Conservation (phyloP, 2,329 filamentous ascomycete genomes). For the Xylariaceae sp. region DNA sequence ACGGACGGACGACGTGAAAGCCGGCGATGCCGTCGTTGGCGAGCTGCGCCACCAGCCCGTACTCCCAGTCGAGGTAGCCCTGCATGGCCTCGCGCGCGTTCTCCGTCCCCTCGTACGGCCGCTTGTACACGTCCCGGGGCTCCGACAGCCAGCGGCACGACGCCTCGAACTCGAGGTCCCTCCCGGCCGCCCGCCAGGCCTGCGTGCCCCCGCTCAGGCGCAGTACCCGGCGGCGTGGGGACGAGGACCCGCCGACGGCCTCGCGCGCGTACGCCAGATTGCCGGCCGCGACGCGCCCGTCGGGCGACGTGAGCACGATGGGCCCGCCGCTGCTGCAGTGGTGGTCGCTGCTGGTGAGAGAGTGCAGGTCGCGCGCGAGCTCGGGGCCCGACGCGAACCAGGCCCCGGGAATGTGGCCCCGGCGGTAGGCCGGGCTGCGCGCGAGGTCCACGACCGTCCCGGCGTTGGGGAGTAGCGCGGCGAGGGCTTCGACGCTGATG, state of each 20-base stretch:
- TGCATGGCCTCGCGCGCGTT: constrained; percentile 2
- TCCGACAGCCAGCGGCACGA: constrained; percentile 1
- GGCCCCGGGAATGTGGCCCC: constrained; percentile 1
- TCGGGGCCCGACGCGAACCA: constrained; percentile 1
- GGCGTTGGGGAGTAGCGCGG: neutral
- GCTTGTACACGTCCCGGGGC: constrained; percentile 1
- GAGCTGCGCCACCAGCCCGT: constrained; percentile 1
- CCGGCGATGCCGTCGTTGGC: neutral
- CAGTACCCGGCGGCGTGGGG: neutral
- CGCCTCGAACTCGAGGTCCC: neutral
- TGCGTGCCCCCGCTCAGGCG: constrained; percentile 1
- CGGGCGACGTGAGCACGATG: constrained; percentile 1
- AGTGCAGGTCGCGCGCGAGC: constrained; percentile 1
- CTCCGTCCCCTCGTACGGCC: constrained; percentile 1
- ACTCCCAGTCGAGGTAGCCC: constrained; percentile 1
- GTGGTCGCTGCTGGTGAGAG: neutral
- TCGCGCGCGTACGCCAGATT: constrained; percentile 1
- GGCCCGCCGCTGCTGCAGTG: no score
- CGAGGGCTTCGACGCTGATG: neutral
- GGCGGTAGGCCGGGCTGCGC: neutral
- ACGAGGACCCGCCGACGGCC: neutral
- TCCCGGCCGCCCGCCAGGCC: neutral
- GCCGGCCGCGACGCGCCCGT: neutral
- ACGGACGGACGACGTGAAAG: constrained; percentile 1
- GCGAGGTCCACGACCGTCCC: constrained; percentile 1